Conservation (phyloP, 805 yeast genomes). For the Zygoascus tannicola region DNA sequence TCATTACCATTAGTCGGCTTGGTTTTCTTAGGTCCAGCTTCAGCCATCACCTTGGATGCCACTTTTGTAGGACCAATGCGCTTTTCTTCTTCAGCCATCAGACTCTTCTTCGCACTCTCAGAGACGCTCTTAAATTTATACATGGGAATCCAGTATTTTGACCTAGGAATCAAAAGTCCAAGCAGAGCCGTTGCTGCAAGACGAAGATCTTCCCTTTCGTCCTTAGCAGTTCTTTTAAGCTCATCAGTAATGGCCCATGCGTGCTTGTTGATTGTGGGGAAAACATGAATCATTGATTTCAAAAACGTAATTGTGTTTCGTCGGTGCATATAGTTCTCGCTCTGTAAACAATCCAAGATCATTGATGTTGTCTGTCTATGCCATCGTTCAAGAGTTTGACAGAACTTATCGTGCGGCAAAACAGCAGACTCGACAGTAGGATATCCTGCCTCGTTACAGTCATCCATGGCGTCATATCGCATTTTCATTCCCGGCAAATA, state of each 20-base stretch:
- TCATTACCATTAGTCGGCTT: background rate
- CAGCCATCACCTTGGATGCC: background rate
- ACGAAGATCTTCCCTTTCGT: conserved; percentile 76
- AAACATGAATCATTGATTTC: conserved; percentile 52
- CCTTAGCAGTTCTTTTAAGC: conserved; percentile 33
- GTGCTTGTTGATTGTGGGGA: conserved; percentile 61
- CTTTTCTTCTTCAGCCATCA: conserved; percentile 12
- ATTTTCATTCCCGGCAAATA: conserved; percentile 23
- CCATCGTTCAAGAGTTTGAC: conserved; percentile 42
- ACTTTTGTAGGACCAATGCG: background rate
- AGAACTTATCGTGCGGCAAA: conserved; percentile 30
- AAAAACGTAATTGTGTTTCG: conserved; percentile 72
- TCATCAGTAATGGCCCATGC: conserved; percentile 42
- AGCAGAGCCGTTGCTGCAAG: conserved; percentile 46
- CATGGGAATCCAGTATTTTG: conserved; percentile 21
- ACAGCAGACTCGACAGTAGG: conserved; percentile 2
- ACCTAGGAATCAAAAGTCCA: conserved; percentile 21
- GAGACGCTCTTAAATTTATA: conserved; percentile 18
- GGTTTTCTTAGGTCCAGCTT: background rate
- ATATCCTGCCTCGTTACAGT: conserved; percentile 11
- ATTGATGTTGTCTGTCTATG: conserved; percentile 42
- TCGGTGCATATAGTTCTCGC: conserved; percentile 57
- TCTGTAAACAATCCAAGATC: conserved; percentile 34
- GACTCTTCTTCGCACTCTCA: conserved; percentile 19
- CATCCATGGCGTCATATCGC: conserved; percentile 7